These are phyloP conservation scores for Rosa multiflora DNA, from an alignment of 306 rosid genomes.

Conservation along the genomic window DNA sequence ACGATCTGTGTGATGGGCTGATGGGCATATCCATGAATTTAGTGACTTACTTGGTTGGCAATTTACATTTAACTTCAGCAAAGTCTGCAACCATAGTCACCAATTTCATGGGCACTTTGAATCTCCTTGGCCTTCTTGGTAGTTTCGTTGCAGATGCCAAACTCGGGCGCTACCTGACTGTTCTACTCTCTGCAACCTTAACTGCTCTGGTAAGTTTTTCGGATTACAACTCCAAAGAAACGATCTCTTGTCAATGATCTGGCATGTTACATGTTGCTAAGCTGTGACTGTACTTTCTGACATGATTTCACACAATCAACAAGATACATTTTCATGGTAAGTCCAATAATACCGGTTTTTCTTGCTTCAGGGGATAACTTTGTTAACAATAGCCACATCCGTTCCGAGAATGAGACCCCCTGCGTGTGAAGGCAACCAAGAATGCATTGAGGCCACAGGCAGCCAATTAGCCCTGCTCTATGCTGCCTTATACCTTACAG, in stretches of 20 bases:
- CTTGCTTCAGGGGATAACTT: constrained; percentile 53
- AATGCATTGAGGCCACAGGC: constrained; percentile 59
- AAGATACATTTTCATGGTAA: neutral
- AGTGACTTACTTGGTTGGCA: constrained; percentile 78
- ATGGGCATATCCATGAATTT: constrained; percentile 89
- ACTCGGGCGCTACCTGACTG: constrained; percentile 73
- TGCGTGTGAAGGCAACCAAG: constrained; percentile 51
- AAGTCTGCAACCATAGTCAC: constrained; percentile 82
- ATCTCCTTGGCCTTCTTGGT: constrained; percentile 88
- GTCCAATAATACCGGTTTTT: constrained; percentile 11
- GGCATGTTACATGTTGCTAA: neutral
- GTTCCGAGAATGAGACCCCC: constrained; percentile 80
- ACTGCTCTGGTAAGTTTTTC: constrained; percentile 57
- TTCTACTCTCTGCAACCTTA: constrained; percentile 53
- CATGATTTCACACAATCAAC: neutral
- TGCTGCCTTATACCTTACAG: constrained; percentile 71
- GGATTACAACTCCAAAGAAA: neutral
- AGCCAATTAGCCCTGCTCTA: constrained; percentile 60
- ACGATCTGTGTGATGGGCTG: constrained; percentile 85
- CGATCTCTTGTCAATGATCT: neutral
- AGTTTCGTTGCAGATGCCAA: constrained; percentile 91
- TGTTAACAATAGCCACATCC: constrained; percentile 70
- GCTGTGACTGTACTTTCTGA: neutral
- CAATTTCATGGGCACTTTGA: constrained; percentile 83
- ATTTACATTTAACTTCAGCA: constrained; percentile 67